These are phyloP conservation scores for Aspergillus cristatus DNA, from an alignment of 495 filamentous ascomycete species.

Conservation along the genomic window DNA sequence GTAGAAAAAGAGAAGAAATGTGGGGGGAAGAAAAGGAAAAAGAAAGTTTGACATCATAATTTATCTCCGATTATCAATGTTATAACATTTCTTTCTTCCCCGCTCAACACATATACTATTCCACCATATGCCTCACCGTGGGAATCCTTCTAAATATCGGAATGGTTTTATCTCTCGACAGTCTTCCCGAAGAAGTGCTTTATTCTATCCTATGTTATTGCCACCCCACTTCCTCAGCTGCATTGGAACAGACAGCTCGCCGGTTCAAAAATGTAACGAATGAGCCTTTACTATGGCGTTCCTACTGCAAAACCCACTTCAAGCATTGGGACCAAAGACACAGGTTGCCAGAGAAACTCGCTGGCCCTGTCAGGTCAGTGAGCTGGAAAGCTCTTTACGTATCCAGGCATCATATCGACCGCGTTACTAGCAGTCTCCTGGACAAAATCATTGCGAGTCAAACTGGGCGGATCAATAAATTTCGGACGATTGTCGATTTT, in stretches of 20 bases:
- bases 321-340: slow-evolving; percentile 66
- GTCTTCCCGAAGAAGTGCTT: slow-evolving; percentile 68
- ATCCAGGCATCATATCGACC: slow-evolving; percentile 45
- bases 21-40: no score
- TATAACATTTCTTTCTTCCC: no score
- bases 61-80: no score
- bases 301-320: slow-evolving; percentile 59
- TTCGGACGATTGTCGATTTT: slow-evolving; percentile 54
- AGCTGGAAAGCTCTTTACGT: slow-evolving; percentile 73
- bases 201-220: slow-evolving; percentile 56
- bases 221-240: slow-evolving; percentile 34
- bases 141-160: slow-evolving; percentile 8
- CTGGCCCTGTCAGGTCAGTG: slow-evolving; percentile 43
- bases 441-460: slow-evolving; percentile 63
- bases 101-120: no score
- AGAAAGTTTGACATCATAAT: no score
- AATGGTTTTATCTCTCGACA: slow-evolving; percentile 31
- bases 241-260: slow-evolving; percentile 51
- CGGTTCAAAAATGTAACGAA: slow-evolving; percentile 55
- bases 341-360: slow-evolving; percentile 46
- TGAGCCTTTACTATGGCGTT: slow-evolving; percentile 69
- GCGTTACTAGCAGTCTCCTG: slow-evolving; percentile 45
- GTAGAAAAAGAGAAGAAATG: no score
- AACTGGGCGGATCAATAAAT: slow-evolving; percentile 56
- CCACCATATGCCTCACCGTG: no score